These are phyloP conservation scores for Auriscalpium microsporum DNA, from an alignment of 768 basidiomycete species.

Conservation along the genomic window DNA sequence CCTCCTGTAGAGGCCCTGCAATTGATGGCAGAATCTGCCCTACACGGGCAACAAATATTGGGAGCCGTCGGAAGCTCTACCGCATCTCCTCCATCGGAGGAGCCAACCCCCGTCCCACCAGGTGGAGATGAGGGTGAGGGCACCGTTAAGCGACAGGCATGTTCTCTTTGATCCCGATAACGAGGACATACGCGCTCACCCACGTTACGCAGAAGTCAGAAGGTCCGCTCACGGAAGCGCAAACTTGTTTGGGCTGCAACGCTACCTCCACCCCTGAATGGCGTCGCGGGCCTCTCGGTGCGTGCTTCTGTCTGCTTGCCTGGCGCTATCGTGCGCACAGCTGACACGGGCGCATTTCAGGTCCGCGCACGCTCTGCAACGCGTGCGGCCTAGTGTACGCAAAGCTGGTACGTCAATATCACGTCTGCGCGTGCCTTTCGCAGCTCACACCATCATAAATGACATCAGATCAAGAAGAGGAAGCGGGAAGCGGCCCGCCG, in stretches of 20 bases:
- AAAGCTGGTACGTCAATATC: slow-evolving; percentile 48
- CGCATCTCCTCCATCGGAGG: slow-evolving; percentile 13
- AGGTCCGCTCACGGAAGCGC: slow-evolving; percentile 45
- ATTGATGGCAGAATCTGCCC: slow-evolving; percentile 37
- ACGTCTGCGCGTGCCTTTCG: slow-evolving; percentile 2
- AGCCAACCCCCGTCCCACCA: slow-evolving; percentile 7
- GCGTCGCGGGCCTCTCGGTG: slow-evolving; percentile 77
- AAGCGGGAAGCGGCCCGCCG: slow-evolving; percentile 14
- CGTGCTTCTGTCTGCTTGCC: slow-evolving; percentile 15
- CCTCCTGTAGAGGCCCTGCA: slow-evolving; percentile 27
- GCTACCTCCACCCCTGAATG: slow-evolving; percentile 86
- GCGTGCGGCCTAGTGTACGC: slow-evolving; percentile 84
- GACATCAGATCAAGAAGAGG: slow-evolving; percentile 16
- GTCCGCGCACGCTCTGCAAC: slow-evolving; percentile 77
- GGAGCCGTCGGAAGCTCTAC: slow-evolving; percentile 26
- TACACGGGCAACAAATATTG: slow-evolving; percentile 34
- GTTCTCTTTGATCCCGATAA: slow-evolving; percentile 4
- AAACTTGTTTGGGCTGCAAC: slow-evolving; percentile 72
- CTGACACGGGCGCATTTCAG: slow-evolving; percentile 28
- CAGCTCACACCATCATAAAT: neutral
- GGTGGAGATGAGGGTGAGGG: slow-evolving; percentile 19
- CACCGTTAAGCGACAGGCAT: slow-evolving; percentile 20
- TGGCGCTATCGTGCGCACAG: slow-evolving; percentile 6
- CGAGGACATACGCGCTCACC: slow-evolving; percentile 2
- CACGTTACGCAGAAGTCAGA: slow-evolving; percentile 28